Evolutionary conservation across 495 filamentous ascomycete genomes (phyloP).

Genomic region (Aspergillus asperescens): DNA sequence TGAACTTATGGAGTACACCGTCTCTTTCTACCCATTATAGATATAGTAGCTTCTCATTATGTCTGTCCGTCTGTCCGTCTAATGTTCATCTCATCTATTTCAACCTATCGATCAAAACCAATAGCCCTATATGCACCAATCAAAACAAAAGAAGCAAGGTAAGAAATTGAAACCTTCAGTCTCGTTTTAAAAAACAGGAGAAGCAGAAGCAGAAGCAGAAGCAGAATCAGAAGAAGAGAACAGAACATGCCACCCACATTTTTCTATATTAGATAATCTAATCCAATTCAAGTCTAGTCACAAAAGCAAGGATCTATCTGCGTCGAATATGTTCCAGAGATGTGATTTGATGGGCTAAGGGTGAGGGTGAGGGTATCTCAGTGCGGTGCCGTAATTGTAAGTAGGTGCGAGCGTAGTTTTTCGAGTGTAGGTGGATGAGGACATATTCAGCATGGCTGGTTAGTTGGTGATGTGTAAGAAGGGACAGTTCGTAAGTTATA

Average conservation of each 20-base stretch:
- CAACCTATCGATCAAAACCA: background rate
- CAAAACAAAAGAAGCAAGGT: background rate
- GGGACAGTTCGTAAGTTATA: slow-evolving; percentile 8
- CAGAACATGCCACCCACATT: background rate
- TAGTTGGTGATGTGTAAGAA: slow-evolving; percentile 7
- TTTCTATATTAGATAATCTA: background rate
- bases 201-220: too few relatives aligned
- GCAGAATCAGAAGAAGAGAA: background rate
- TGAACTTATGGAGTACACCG: too few relatives aligned
- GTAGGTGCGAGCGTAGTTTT: too few relatives aligned
- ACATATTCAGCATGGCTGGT: background rate
- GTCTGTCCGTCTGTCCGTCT: background rate
- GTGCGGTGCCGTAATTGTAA: background rate
- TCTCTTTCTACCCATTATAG: too few relatives aligned
- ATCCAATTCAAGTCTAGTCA: background rate
- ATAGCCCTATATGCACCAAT: background rate
- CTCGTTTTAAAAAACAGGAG: too few relatives aligned
- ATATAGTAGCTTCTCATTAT: background rate
- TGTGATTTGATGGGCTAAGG: background rate
- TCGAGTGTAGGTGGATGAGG: background rate
- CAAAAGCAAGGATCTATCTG: background rate
- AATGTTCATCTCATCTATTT: background rate
- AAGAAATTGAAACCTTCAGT: background rate
- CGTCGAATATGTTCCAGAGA: background rate
- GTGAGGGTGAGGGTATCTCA: background rate